phyloP scores from a whole-genome alignment of 2,329 filamentous ascomycete genomes.

The Sporothrix variecibatus region DNA sequence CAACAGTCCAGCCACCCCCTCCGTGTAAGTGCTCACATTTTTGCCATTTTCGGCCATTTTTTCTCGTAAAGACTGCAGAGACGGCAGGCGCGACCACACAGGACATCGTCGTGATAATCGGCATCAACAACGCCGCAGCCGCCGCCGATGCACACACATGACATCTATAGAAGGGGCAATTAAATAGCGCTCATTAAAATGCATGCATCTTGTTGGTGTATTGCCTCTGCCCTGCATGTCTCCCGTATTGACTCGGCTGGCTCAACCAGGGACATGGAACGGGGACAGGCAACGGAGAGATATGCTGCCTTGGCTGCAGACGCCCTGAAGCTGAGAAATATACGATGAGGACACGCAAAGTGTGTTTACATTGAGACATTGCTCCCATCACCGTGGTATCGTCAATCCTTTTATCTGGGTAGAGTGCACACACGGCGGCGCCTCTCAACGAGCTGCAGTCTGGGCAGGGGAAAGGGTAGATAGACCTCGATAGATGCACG shows the following conservation, averaged over 20 bases:
- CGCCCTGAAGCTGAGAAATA: not conserved
- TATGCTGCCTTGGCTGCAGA: not conserved
- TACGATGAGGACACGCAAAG: not conserved
- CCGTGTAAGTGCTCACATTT: conserved; percentile 16
- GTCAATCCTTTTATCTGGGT: conserved; percentile 4
- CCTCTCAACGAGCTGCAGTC: conserved; percentile 2
- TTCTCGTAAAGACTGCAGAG: not conserved
- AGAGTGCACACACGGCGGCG: not conserved
- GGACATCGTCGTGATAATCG: not conserved
- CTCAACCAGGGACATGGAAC: conserved; percentile 19
- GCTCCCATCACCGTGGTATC: not conserved
- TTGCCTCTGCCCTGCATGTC: not conserved
- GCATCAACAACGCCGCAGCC: not conserved
- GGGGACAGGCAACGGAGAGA: not conserved
- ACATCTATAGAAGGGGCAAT: not conserved
- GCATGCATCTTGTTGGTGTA: not conserved
- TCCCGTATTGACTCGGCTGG: conserved; percentile 6
- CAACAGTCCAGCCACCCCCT: not conserved
- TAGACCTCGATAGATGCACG: not conserved
- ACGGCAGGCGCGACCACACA: not conserved
- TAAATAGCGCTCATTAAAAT: not conserved
- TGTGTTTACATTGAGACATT: not conserved
- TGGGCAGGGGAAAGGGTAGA: conserved; percentile 8
- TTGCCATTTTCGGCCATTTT: conserved; percentile 10
- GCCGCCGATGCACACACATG: not conserved